Percentiles rank a stretch among this genome's conserved stretches.
Conservation (phyloP, 495 filamentous ascomycete genomes). For the Aspergillus ostianus region DNA sequence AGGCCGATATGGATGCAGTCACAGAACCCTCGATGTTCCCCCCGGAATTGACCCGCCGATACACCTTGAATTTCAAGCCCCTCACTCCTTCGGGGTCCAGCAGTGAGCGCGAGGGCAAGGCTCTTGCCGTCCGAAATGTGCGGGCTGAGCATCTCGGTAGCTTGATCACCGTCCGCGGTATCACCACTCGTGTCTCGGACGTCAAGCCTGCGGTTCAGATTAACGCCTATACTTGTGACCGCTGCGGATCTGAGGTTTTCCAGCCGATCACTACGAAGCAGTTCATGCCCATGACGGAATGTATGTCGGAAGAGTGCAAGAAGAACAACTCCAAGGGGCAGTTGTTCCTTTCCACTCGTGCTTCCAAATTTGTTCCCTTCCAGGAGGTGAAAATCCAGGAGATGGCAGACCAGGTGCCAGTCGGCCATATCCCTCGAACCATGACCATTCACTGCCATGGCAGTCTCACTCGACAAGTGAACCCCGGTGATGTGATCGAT, state of each 20-base stretch:
- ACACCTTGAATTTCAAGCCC: slow-evolving; percentile 94
- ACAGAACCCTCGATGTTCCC: slow-evolving; percentile 67
- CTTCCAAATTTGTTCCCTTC: slow-evolving; percentile 95
- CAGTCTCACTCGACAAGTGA: slow-evolving; percentile 76
- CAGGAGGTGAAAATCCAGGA: slow-evolving; percentile 99
- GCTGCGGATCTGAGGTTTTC: slow-evolving; percentile 95
- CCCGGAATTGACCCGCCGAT: slow-evolving; percentile 85
- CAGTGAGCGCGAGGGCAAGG: slow-evolving; percentile 64
- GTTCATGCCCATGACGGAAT: slow-evolving; percentile 80
- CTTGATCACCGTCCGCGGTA: slow-evolving; percentile 92
- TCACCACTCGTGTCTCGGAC: slow-evolving; percentile 92
- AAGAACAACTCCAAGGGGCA: slow-evolving; percentile 90
- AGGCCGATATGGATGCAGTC: slow-evolving; percentile 62
- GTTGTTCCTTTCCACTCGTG: slow-evolving; percentile 86
- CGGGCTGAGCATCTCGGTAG: slow-evolving; percentile 87
- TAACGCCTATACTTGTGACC: slow-evolving; percentile 95
- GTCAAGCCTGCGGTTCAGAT: slow-evolving; percentile 97
- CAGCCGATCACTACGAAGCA: slow-evolving; percentile 92
- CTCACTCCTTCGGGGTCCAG: slow-evolving; percentile 67
- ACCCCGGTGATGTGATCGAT: slow-evolving; percentile 91
- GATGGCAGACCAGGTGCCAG: slow-evolving; percentile 95
- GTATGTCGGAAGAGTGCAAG: slow-evolving; percentile 83
- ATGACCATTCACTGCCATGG: slow-evolving; percentile 90
- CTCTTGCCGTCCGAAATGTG: slow-evolving; percentile 89
- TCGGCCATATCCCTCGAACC: slow-evolving; percentile 91